phyloP scores from a whole-genome alignment of 2,329 filamentous ascomycete genomes.

The Cercospora janseana region DNA sequence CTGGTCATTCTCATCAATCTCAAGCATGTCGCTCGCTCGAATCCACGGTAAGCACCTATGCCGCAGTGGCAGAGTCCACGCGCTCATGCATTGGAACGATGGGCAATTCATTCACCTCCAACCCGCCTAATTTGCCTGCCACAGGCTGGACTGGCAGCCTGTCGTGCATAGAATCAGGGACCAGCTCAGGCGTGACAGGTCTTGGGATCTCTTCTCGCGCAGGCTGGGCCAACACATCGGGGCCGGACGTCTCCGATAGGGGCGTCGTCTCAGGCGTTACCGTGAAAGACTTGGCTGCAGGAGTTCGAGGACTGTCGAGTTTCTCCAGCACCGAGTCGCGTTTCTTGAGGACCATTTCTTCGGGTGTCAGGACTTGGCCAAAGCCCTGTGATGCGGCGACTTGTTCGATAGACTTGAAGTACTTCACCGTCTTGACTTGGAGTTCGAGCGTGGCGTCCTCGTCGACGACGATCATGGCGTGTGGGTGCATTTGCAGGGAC shows the following conservation, averaged over 20 bases:
- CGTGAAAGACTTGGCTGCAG: conserved; percentile 27
- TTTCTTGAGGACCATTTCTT: conserved; percentile 34
- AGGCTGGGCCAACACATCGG: conserved; percentile 2
- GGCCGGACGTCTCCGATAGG: conserved; percentile 29
- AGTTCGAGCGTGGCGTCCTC: conserved; percentile 62
- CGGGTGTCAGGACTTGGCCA: conserved; percentile 44
- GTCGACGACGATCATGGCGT: conserved; percentile 79
- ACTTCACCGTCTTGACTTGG: conserved; percentile 47
- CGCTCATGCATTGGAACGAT: conserved; percentile 37
- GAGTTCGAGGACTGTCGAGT: conserved; percentile 35
- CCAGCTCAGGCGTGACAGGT: conserved; percentile 37
- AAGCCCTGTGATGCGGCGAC: conserved; percentile 48
- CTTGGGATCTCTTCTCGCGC: conserved; percentile 26
- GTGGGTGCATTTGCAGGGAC: conserved; percentile 73
- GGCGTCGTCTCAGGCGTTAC: conserved; percentile 33
- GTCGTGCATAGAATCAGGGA: conserved; percentile 40
- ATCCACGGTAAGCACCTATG: conserved; percentile 13
- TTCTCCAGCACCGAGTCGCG: conserved; percentile 39
- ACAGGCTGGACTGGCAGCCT: conserved; percentile 24
- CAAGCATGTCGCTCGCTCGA: not conserved
- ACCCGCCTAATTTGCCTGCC: conserved; percentile 24
- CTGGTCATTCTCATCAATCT: too few species aligned
- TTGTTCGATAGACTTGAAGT: conserved; percentile 52
- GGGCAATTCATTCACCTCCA: conserved; percentile 36
- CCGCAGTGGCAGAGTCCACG: conserved; percentile 30